Evolutionary conservation across 345 rosid genomes (phyloP), one percentile per base, ranked within the genome.

Genomic region (Salix caprea): DNA sequence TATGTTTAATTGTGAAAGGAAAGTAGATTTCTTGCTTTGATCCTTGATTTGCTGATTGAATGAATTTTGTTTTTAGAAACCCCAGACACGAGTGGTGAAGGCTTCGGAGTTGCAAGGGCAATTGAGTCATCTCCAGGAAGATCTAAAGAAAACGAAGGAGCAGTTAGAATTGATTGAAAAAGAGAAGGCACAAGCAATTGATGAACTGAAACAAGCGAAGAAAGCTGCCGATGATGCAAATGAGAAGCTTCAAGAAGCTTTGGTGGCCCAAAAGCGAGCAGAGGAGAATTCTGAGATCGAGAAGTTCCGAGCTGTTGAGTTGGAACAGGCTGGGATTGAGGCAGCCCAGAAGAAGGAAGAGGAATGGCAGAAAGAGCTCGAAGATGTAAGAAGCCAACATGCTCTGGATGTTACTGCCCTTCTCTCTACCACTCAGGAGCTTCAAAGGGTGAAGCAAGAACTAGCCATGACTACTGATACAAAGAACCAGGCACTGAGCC

Each of bases 301-400:
- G 84, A 96, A 92, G 74, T 93, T 93, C 77, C 87, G 95, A 24
- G 97, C 97, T 73, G 88, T 92, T 78, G 98, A 96, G 81, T 72
- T 91, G 87, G 98, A 94, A 76, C 94, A 91, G 83, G 91, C 92
- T 3, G 98, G 96, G 77, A 93, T 96, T 52, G 94, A 96, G 82
- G 94, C 89, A 4, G 88, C 91, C 76, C 92, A 86, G 83, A 87
- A 81, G 82, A 96, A 89, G 77, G 98, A 93, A 82, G 92, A 92
- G 74, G 97, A 91, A 77, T 84, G 96, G 91, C 81, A 86, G 85
- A 89, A 82, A 74, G 97, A 96, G 84, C 90, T 92, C 18, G 97
- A 92, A 84, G 77, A 75, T 16, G 85, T 92, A 58, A 88, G 90
- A 86, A 91, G 82, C 84, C 97, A 92, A 76, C 97, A 90, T 82